phyloP scores from a whole-genome alignment of 2,329 filamentous ascomycete species.

The Aaosphaeria pasadenensis region DNA sequence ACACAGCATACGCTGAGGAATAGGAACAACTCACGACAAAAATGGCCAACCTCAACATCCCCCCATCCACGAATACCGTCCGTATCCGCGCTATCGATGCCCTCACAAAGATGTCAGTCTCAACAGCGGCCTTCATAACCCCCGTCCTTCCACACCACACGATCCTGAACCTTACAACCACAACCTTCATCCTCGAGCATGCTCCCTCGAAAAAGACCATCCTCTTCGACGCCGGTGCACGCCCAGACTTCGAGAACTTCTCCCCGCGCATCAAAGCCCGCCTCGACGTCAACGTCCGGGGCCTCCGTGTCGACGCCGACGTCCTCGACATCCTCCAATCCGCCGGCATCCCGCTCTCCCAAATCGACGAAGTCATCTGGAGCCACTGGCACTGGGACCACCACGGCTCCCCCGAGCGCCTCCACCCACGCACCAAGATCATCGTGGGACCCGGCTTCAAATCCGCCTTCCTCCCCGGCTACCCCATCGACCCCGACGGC shows the following conservation, averaged over 20 bases:
- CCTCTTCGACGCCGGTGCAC: conserved; percentile 11
- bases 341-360: conserved; percentile 7
- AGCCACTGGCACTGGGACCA: conserved; percentile 52
- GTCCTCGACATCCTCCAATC: conserved; percentile 20
- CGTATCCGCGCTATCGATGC: conserved; percentile 11
- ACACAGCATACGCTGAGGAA: neutral
- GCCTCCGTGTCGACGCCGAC: conserved; percentile 11
- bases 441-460: conserved; percentile 55
- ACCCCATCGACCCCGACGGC: conserved; percentile 31
- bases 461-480: conserved; percentile 45
- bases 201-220: conserved; percentile 4
- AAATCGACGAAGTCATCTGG: conserved; percentile 38
- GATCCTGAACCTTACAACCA: conserved; percentile 8
- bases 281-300: conserved; percentile 12
- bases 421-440: conserved; percentile 44
- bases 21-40: neutral
- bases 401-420: conserved; percentile 47
- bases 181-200: conserved; percentile 11
- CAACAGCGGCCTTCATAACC: conserved; percentile 10
- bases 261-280: conserved; percentile 8
- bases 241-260: conserved; percentile 15
- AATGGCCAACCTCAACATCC: conserved; percentile 6
- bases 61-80: conserved; percentile 3
- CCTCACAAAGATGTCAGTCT: conserved; percentile 9
- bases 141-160: conserved; percentile 7